A percentile compares a stretch with the other conserved stretches of the same genome.
phyloP scores from a whole-genome alignment of 192 early-diverging fungal species.

The Obelidium mucronatum region DNA sequence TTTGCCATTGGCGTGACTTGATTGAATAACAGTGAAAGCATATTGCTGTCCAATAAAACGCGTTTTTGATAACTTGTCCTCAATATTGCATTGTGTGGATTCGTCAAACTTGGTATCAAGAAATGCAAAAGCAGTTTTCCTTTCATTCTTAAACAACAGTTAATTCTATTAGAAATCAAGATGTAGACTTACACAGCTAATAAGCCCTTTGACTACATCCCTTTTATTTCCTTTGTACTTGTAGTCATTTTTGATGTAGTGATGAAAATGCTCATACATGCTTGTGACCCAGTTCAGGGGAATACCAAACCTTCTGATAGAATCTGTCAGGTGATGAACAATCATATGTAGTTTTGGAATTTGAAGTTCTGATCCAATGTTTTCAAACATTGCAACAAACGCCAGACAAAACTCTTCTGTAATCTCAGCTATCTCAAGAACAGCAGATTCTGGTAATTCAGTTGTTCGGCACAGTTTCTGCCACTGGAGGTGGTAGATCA shows the following conservation, averaged over 20 bases:
- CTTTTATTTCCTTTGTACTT: neutral
- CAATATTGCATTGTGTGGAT: neutral
- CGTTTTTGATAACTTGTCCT: neutral
- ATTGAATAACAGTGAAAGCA: neutral
- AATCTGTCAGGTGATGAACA: neutral
- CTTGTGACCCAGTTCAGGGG: neutral
- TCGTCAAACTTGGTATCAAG: neutral
- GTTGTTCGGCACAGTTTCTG: neutral
- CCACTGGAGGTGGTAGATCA: neutral
- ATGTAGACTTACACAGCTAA: neutral
- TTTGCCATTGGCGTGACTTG: neutral
- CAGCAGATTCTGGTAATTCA: neutral
- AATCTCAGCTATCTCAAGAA: neutral
- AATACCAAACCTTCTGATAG: neutral
- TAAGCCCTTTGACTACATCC: neutral
- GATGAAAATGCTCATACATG: conserved; percentile 12
- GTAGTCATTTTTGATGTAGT: conserved; percentile 6
- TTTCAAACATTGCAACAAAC: conserved; percentile 1
- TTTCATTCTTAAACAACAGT: neutral
- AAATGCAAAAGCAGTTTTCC: neutral
- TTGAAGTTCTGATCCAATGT: neutral
- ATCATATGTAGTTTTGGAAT: conserved; percentile 7
- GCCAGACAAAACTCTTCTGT: neutral
- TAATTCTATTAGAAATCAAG: neutral
- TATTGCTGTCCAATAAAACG: neutral